Evolutionary conservation across 2,329 filamentous ascomycete genomes (phyloP).

Genomic region (Byssochlamys sp.): DNA sequence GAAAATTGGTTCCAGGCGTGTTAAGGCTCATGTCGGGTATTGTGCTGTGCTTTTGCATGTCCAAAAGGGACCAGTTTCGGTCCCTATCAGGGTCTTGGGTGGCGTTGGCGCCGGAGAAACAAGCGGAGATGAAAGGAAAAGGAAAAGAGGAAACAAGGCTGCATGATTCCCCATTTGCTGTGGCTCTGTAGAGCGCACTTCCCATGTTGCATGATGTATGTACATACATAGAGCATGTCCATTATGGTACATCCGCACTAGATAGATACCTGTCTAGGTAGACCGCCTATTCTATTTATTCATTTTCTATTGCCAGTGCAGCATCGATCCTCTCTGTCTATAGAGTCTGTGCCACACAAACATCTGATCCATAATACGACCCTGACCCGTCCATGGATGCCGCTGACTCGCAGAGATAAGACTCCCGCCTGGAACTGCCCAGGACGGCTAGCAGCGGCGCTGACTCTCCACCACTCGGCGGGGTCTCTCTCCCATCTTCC

Average conservation of each 20-base stretch:
- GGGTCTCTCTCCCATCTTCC: constrained; percentile 1
- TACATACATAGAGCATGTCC: background rate
- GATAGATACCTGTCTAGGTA: background rate
- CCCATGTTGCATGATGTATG: background rate
- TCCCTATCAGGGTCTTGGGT: background rate
- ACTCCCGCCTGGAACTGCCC: constrained; percentile 16
- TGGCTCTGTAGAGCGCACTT: background rate
- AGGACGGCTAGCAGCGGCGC: constrained; percentile 8
- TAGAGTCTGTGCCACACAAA: background rate
- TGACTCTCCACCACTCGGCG: constrained; percentile 3
- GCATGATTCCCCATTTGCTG: background rate
- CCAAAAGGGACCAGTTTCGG: background rate
- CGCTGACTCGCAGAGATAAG: background rate
- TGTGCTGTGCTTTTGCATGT: background rate
- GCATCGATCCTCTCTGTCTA: no score
- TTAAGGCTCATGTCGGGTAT: background rate
- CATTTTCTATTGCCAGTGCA: background rate
- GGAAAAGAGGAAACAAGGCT: background rate
- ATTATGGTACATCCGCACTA: background rate
- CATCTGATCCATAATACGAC: background rate
- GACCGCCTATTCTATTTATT: background rate
- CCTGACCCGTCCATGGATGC: constrained; percentile 47
- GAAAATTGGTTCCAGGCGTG: background rate
- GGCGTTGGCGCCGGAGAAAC: background rate
- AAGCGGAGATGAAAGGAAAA: background rate